Conservation (phyloP, 106 monocot species). For the Alisma plantagoaquatica region DNA sequence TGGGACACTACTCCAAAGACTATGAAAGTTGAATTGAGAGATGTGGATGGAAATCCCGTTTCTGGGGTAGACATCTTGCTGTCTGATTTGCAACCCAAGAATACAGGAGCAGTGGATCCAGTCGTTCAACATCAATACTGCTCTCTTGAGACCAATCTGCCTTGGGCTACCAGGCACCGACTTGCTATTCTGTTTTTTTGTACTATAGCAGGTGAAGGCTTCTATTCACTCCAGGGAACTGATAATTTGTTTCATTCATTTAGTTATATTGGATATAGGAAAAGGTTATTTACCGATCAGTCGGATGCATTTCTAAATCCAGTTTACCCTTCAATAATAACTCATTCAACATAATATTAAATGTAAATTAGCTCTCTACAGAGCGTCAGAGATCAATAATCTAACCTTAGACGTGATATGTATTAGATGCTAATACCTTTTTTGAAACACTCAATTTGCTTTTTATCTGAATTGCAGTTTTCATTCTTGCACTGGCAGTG, state of each 20-base stretch:
- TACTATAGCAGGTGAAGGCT: slow-evolving; percentile 23
- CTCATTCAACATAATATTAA: too few species aligned
- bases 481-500: slow-evolving; percentile 7
- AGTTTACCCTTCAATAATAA: too few species aligned
- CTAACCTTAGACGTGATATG: neutral
- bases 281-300: too few species aligned
- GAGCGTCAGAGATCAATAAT: neutral
- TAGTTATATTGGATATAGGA: too few species aligned
- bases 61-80: slow-evolving; percentile 33
- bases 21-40: slow-evolving; percentile 52
- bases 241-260: neutral
- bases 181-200: slow-evolving; percentile 33
- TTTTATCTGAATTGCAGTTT: slow-evolving; percentile 13
- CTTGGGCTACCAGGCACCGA: slow-evolving; percentile 37
- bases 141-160: slow-evolving; percentile 48
- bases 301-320: too few species aligned
- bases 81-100: slow-evolving; percentile 36
- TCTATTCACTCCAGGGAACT: neutral
- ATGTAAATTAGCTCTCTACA: too few species aligned
- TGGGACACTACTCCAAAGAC: slow-evolving; percentile 52
- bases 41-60: slow-evolving; percentile 39
- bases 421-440: neutral
- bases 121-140: slow-evolving; percentile 28
- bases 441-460: neutral
- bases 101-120: neutral